phyloP scores from a whole-genome alignment of 192 early-diverging fungal species.

The Coemansia sp. region DNA sequence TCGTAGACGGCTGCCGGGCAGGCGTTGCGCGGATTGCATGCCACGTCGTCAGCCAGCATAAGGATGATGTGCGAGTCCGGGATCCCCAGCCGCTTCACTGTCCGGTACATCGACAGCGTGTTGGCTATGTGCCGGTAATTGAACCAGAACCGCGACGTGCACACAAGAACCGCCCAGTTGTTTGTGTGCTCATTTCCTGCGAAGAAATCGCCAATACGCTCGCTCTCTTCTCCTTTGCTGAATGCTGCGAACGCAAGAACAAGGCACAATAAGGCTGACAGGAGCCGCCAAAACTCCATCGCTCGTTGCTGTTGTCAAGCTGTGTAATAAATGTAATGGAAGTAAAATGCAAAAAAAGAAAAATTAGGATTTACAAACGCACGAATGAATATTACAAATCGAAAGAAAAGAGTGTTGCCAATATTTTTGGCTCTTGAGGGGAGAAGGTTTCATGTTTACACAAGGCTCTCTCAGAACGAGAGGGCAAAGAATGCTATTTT shows the following conservation, averaged over 20 bases:
- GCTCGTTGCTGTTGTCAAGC: background rate
- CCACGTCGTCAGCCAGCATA: constrained; percentile 99
- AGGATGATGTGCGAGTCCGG: constrained; percentile 98
- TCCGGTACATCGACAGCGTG: constrained; percentile 97
- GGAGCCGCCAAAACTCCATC: background rate
- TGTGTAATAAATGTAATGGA: background rate
- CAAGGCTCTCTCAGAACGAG: no score
- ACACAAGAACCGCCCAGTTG: constrained; percentile 98
- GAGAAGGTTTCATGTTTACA: no score
- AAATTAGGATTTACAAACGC: background rate
- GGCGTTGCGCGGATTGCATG: constrained; percentile 93
- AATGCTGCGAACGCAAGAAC: background rate
- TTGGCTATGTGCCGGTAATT: constrained; percentile 99
- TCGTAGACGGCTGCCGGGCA: constrained; percentile 93
- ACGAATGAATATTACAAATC: no score
- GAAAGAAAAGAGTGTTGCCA: background rate
- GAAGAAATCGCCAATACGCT: constrained; percentile 61
- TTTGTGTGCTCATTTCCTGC: constrained; percentile 77
- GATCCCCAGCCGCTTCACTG: constrained; percentile 95
- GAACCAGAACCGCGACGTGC: constrained; percentile 99
- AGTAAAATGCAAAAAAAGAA: background rate
- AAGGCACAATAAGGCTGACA: background rate
- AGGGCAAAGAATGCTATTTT: no score
- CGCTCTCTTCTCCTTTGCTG: background rate
- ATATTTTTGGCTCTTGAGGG: no score